Conservation (phyloP, 768 basidiomycete species). For the Termitomyces sp. region DNA sequence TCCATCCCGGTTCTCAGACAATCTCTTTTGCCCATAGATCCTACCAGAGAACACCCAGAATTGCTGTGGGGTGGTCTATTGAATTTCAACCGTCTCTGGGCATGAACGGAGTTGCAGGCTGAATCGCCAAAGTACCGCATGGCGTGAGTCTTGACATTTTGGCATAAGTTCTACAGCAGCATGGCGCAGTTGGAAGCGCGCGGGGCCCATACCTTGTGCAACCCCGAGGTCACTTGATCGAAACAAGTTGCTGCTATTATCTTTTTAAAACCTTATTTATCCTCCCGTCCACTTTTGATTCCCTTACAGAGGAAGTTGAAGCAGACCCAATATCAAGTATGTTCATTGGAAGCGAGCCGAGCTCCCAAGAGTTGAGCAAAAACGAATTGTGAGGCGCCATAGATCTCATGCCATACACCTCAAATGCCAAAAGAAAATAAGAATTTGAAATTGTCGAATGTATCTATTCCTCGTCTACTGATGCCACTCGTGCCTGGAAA, state of each 20-base stretch:
- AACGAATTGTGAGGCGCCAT: no score
- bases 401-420: no score
- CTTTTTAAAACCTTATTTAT: no score
- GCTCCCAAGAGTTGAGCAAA: no score
- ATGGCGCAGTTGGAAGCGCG: slow-evolving; percentile 27
- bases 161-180: slow-evolving; percentile 6
- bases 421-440: background rate
- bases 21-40: background rate
- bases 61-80: background rate
- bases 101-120: background rate
- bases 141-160: no score
- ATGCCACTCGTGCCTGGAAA: slow-evolving; percentile 23
- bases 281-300: background rate
- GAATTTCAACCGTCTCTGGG: no score
- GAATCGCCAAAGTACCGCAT: background rate
- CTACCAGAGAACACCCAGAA: no score
- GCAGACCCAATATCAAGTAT: no score
- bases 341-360: no score
- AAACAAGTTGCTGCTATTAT: slow-evolving; percentile 19
- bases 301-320: no score
- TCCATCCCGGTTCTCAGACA: background rate
- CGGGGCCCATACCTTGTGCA: slow-evolving; percentile 20
- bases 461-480: slow-evolving; percentile 17
- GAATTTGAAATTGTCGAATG: background rate
- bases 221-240: slow-evolving; percentile 21